Evolutionary conservation across 2,329 filamentous ascomycete species (phyloP).

Genomic region (Trichophyton equinum): DNA sequence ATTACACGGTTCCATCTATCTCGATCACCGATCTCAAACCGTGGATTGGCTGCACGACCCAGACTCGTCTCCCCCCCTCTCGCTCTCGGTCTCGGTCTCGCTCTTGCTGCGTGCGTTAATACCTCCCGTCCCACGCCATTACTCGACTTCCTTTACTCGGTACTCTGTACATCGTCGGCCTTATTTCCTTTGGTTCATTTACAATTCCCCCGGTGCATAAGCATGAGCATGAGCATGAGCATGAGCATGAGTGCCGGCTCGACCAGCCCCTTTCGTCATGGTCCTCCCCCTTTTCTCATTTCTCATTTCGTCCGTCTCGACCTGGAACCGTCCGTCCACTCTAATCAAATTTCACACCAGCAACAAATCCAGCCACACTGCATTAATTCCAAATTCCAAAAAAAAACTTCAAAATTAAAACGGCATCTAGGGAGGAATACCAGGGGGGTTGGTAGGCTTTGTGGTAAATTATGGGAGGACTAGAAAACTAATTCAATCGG

Average conservation of each 20-base stretch:
- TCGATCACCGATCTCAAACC: background rate
- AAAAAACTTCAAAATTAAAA: background rate
- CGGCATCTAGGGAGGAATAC: background rate
- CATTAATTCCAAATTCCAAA: background rate
- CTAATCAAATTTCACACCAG: background rate
- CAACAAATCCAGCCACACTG: background rate
- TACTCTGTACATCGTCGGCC: background rate
- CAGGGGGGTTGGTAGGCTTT: background rate
- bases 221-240: too few relatives aligned
- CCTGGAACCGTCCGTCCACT: background rate
- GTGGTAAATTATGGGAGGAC: too few relatives aligned
- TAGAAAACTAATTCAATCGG: background rate
- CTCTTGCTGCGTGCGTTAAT: background rate
- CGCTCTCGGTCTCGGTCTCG: background rate
- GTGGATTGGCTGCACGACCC: background rate
- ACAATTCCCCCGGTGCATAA: background rate
- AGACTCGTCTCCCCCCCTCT: background rate
- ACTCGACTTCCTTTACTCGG: background rate
- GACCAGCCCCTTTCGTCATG: background rate
- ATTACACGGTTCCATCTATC: background rate
- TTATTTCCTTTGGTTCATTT: background rate
- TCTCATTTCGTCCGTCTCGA: background rate
- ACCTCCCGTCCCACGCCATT: background rate
- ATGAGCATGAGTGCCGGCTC: too few relatives aligned
- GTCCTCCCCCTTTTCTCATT: background rate